Percentiles rank a stretch among this genome's conserved stretches.
These are phyloP conservation scores for Kazachstania sp. DNA, from an alignment of 1,139 yeast species.

Conservation along the genomic window DNA sequence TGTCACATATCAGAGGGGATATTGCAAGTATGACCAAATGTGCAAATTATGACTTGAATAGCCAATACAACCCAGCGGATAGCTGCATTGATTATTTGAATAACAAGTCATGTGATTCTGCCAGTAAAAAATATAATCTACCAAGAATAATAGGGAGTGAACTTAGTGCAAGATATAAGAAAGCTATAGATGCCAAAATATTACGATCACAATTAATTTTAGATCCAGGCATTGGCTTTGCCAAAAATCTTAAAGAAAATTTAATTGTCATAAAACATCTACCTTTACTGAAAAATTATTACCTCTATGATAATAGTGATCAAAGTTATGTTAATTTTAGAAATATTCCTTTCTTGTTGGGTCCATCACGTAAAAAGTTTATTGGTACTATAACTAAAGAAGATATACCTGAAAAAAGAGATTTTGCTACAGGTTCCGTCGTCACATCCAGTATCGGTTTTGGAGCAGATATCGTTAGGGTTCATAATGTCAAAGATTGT, in stretches of 20 bases:
- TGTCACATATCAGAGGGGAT: slow-evolving; percentile 81
- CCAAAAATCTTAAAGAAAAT: slow-evolving; percentile 66
- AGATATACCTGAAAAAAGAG: slow-evolving; percentile 47
- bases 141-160: slow-evolving; percentile 53
- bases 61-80: background rate
- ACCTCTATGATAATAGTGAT: slow-evolving; percentile 24
- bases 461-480: slow-evolving; percentile 75
- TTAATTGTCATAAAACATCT: slow-evolving; percentile 53
- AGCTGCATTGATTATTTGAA: slow-evolving; percentile 7
- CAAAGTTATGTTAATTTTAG: slow-evolving; percentile 16
- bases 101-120: slow-evolving; percentile 9
- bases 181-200: slow-evolving; percentile 58
- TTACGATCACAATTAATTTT: slow-evolving; percentile 82
- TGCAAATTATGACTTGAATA: slow-evolving; percentile 39
- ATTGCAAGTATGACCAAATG: slow-evolving; percentile 63
- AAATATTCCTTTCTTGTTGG: slow-evolving; percentile 59
- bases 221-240: slow-evolving; percentile 96
- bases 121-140: slow-evolving; percentile 8
- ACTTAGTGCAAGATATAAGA: slow-evolving; percentile 44
- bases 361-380: slow-evolving; percentile 82
- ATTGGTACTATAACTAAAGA: slow-evolving; percentile 60
- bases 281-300: slow-evolving; percentile 46
- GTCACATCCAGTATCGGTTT: slow-evolving; percentile 67
- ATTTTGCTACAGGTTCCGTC: slow-evolving; percentile 69
- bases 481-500: slow-evolving; percentile 72